Evolutionary conservation across 164 flowering plant genomes (phyloP).

Genomic region (Malania oleifera): DNA sequence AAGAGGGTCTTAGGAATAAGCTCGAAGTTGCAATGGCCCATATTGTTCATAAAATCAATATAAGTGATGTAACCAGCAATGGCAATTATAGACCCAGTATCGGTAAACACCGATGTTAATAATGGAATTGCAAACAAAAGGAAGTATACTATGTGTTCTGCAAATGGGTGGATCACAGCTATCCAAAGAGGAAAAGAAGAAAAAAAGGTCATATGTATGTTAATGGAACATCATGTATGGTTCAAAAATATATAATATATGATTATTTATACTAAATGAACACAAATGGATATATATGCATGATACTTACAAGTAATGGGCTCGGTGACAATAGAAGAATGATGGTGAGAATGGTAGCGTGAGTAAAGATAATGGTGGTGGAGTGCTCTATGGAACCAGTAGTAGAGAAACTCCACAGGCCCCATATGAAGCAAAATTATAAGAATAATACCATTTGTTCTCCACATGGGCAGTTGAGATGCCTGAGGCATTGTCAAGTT

Average conservation of each 20-base stretch:
- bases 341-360: slow-evolving; percentile 45
- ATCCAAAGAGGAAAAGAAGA: no score
- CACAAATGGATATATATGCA: no score
- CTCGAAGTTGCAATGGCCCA: slow-evolving; percentile 44
- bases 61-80: slow-evolving; percentile 23
- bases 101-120: slow-evolving; percentile 3
- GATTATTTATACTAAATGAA: no score
- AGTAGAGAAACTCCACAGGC: slow-evolving; percentile 36
- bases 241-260: no score
- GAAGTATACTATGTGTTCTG: slow-evolving; percentile 30
- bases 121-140: slow-evolving; percentile 23
- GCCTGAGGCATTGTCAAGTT: not conserved
- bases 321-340: slow-evolving; percentile 41
- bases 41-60: slow-evolving; percentile 37
- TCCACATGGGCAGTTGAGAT: slow-evolving; percentile 24
- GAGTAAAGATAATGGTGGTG: slow-evolving; percentile 43
- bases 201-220: no score
- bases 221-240: no score
- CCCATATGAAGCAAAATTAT: slow-evolving; percentile 25
- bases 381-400: slow-evolving; percentile 43
- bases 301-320: slow-evolving; percentile 41
- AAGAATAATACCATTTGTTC: slow-evolving; percentile 23
- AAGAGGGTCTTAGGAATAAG: slow-evolving; percentile 26
- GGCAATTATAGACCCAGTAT: slow-evolving; percentile 13
- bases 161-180: slow-evolving; percentile 43